Evolutionary conservation across 129 eudicot species (phyloP), one percentile per base, ranked within the genome.

Genomic region (Saussurea involucrata): DNA sequence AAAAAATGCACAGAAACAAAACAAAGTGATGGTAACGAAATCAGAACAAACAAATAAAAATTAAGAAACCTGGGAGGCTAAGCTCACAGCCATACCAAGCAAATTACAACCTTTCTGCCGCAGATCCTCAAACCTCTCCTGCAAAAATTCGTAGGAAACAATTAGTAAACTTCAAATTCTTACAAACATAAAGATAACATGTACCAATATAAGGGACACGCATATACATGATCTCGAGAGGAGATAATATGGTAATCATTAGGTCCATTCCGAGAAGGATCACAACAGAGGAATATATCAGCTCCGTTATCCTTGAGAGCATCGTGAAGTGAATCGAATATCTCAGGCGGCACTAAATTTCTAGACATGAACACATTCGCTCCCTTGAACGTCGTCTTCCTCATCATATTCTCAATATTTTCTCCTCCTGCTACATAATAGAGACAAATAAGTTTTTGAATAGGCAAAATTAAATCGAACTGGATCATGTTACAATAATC

Each of bases 341-440:
- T 40, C 84, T 95, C 98, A 18, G 98, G 97, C 21, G 98, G 94
- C 18, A 95, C 98, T 64, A 95, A 74, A 63, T 85, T 95, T 60
- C 97, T 82, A 8, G 98, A 95, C 97, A 95, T 86, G 90, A 86
- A 95, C 22, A 95, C 97, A 53, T 89, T 95, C 29, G 90, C 86
- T 49, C 94, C 98, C 63, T 79, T 86, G 78, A 95, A 95, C 73
- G 90, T 87, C 82, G 88, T 91, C 74, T 86, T 68, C 85, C 78
- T 86, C 97, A 88, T 86, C 76, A 60, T 73, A 81, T 17, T n/a
- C 69, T 66, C 61, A 37, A 25, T 24, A n/a, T 49, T 49, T 49
- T 49, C 58, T 49, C 58, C 58, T 49, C 58, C 58, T 49, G 21
- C 58, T 49, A 17, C 58, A 49, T 49, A 49, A 49, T 4, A 49